Evolutionary conservation across 2,329 filamentous ascomycete genomes (phyloP), one percentile per base, ranked within the genome.

Genomic region (Diaporthe destruens): DNA sequence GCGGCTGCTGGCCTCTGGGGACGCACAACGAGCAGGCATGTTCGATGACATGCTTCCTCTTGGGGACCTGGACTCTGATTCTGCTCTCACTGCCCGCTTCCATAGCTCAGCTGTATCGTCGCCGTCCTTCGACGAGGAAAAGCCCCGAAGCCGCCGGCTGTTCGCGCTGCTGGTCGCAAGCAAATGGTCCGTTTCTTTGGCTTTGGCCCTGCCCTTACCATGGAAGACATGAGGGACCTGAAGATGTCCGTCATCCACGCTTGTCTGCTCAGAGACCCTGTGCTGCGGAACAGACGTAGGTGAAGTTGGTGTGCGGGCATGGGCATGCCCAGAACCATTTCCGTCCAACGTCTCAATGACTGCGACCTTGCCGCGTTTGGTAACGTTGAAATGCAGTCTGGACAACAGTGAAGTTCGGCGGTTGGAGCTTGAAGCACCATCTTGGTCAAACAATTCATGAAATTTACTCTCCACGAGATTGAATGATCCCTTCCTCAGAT

Each of bases 381-480:
- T 79, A 7, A 84, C 75, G 4, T 78, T 77, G 1, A 82, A 74
- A 65, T 83, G 80, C 0, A 86, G 74, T 47, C 78, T 83, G 6
- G 79, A 77, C 47, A 84, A 76, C 39, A 85, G 74, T 16, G 82
- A 83, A 12, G 36, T 55, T 72, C 75, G 8, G 75, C 44, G 61
- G 68, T 6, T 61, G 9, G 68, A 51, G 9, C n/a, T 54, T 32
- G 55, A 32, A 11, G 32, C 44, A 16, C 47, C 56, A 18, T 61
- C 56, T 6, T 76, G 75, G 20, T 81, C 76, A 65, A 85, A 82
- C 6, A 84, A 80, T 72, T 87, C 85, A 12, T 76, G 79, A 75
- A 86, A 87, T 25, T 79, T 83, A 74, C 83, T 85, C 57, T 74
- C 75, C 1, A 82, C 72, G 14, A 77, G 78, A n/a, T 74, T 69